Base-by-base conservation (phyloP, 768 basidiomycete species). In the Lactarius deliciosus region DNA sequence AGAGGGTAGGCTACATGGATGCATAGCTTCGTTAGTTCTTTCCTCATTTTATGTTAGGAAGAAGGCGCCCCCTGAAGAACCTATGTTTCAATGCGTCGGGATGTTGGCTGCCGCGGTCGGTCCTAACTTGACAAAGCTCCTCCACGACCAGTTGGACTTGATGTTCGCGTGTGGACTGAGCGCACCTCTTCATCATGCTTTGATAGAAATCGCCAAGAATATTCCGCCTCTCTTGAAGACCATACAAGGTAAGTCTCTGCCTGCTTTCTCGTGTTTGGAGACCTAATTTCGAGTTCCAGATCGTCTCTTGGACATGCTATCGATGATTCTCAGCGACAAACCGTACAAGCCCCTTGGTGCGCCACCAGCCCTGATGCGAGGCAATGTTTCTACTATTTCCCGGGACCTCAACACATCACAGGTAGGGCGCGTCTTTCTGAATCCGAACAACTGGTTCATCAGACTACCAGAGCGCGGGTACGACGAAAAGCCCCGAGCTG, bases 51-150 rank as follows among this genome's bases (percentile, higher is more conserved):
- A 41, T 64, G 89, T 86, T 64, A 88, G 89, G 74, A 96, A 95
- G 81, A 95, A 94, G 74, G 92, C 94, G 1, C 91, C 92, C 2
- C 88, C 90, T 18, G 96, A 98, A 76, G 94, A 94, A 70, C 91
- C 96, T 0, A 94, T 98, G 65, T 98, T 99, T 74, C 93, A 98
- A 81, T 98, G 97, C 77, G 85, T 99, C 66, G 94, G 94, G 43
- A 96, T 98, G 94, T 81, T 99, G 53, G 94, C 96, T 1, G 86
- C 88, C 1, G 93, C 97, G 10, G 95, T 99, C 38, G 97, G 97
- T 0, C 95, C 95, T 2, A 96, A 95, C 76, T 80, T 99, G 57
- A 98, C 97, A 0, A 95, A 96, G 74, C 82, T 96, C 56, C 82
- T 99, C 64, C 97, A 98, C 76, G 97, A 98, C 73, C 91, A 98